Evolutionary conservation across 371 early-diverging fungal species (phyloP), one percentile per base, ranked within the genome.

Genomic region (Mucor sp.): DNA sequence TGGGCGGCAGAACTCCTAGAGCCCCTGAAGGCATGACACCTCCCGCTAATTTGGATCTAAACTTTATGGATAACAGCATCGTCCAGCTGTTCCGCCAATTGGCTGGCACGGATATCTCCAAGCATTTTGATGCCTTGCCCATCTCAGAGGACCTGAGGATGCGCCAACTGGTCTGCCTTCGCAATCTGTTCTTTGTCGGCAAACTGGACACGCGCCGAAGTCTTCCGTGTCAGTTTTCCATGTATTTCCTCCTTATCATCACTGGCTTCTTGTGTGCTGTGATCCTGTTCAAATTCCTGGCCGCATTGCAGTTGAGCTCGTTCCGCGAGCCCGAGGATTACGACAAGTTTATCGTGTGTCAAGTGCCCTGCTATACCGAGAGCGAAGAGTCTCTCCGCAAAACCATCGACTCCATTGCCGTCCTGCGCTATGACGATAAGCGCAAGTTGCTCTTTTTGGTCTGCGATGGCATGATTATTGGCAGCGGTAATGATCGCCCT

Each of bases 291-390:
- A 97, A 97, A 81, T 95, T 95, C 62, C 78, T 97, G 65, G 93
- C 97, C 9, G 97, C 98, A 0, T 72, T 97, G 69, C 97, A 95
- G 75, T 83, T 97, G 50, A 91, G 94, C 3, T 74, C 87, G 6
- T 79, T 81, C 62, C 85, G 92, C n/a, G 89, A 91, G 43, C 98
- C 98, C 17, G 95, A 96, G 67, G 87, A 93, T 59, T 91, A 93
- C 67, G 93, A 94, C 80, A 91, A 94, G 65, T 99, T 98, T 71
- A 93, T 94, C 56, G 89, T 98, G 41, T 89, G 89, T 58, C 87
- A 89, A 56, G 86, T 89, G 12, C 98, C 99, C 6, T 99, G 99
- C 83, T 99, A 99, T 79, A 97, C 99, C 11, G 99, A 99, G 79
- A 95, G 93, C 60, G 93, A 94, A 68, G 97, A 95, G 25, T 97